phyloP scores from a whole-genome alignment of 495 filamentous ascomycete genomes.

The Aspergillus biplanus region DNA sequence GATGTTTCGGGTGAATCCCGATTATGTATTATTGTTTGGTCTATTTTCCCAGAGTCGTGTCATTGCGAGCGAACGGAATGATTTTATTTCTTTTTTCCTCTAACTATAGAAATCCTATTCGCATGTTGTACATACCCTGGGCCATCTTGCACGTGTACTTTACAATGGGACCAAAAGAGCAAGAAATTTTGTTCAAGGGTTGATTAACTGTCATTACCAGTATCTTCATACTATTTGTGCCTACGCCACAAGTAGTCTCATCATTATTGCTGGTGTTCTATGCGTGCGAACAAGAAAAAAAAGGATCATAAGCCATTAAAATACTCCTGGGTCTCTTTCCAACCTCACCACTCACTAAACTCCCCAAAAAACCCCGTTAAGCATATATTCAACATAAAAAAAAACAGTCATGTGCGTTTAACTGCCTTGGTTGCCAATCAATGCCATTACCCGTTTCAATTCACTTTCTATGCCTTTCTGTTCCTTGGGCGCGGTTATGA shows the following conservation, averaged over 20 bases:
- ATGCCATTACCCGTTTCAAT: constrained; percentile 38
- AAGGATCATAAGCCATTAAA: constrained; percentile 23
- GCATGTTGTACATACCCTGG: constrained; percentile 55
- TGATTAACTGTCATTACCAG: constrained; percentile 36
- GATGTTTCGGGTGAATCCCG: constrained; percentile 42
- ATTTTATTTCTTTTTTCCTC: constrained; percentile 44
- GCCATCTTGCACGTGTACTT: constrained; percentile 50
- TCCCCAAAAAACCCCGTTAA: neutral
- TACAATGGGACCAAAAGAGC: constrained; percentile 52
- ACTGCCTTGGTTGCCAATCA: constrained; percentile 35
- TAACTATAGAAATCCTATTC: constrained; percentile 52
- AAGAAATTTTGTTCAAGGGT: constrained; percentile 46
- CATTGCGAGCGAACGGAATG: constrained; percentile 54
- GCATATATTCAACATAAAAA: constrained; percentile 2
- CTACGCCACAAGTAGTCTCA: constrained; percentile 8
- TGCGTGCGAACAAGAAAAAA: constrained; percentile 3
- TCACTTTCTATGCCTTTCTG: constrained; percentile 31
- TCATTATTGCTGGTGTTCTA: constrained; percentile 21
- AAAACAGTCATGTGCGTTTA: constrained; percentile 19
- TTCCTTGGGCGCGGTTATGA: constrained; percentile 31
- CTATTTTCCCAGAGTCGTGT: constrained; percentile 50
- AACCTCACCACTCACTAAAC: neutral
- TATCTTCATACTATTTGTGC: constrained; percentile 21
- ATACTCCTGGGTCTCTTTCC: constrained; percentile 5
- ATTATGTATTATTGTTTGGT: constrained; percentile 57